These are phyloP conservation scores for Obelidium mucronatum DNA, from an alignment of 192 early-diverging fungal species.

Conservation along the genomic window DNA sequence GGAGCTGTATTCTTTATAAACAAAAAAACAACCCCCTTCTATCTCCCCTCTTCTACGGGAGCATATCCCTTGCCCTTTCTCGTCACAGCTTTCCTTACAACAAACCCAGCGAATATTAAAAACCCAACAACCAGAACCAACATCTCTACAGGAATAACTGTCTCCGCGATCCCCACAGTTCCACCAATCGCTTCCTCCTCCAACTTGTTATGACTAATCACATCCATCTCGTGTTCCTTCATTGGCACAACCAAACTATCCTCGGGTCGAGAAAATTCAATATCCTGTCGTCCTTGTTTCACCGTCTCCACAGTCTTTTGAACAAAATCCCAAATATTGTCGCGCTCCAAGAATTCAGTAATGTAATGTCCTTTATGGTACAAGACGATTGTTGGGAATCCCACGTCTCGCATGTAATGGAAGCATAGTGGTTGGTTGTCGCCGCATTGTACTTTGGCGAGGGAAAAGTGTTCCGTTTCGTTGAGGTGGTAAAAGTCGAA, in stretches of 20 bases:
- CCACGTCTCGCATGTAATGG: slow-evolving; percentile 27
- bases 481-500: slow-evolving; percentile 16
- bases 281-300: not conserved
- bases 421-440: slow-evolving; percentile 31
- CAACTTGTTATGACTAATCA: slow-evolving; percentile 21
- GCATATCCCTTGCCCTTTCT: not conserved
- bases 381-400: slow-evolving; percentile 19
- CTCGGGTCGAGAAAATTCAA: not conserved
- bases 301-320: not conserved
- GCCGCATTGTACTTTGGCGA: slow-evolving; percentile 31
- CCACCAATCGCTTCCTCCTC: slow-evolving; percentile 24
- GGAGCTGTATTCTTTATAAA: too few species aligned
- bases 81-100: not conserved
- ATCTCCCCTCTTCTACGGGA: not conserved
- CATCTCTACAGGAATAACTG: slow-evolving; percentile 13
- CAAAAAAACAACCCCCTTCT: not conserved
- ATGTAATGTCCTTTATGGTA: slow-evolving; percentile 20
- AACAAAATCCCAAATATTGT: slow-evolving; percentile 21
- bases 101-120: not conserved
- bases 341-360: slow-evolving; percentile 5
- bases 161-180: slow-evolving; percentile 7
- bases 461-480: not conserved
- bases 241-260: not conserved
- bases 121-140: not conserved
- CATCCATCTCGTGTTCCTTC: not conserved